Evolutionary conservation across 345 rosid genomes (phyloP).

Genomic region (Boechera divaricarpa): DNA sequence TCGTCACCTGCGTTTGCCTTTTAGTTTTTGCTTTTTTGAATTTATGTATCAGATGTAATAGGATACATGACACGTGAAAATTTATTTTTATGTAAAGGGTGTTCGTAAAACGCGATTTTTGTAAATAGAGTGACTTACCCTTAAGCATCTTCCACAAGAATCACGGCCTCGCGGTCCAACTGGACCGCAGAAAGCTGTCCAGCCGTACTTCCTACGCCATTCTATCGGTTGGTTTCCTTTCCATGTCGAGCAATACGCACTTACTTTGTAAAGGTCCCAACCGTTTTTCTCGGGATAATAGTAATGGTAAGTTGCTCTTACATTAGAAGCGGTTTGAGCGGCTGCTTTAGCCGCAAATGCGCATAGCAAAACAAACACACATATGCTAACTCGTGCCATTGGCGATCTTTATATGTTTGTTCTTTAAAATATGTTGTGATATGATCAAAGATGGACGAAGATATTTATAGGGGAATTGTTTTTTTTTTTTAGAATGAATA

Average conservation of each 20-base stretch:
- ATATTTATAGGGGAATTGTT: not conserved
- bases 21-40: not conserved
- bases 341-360: conserved; percentile 37
- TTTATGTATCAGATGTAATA: not conserved
- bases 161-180: conserved; percentile 57
- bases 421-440: not conserved
- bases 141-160: conserved; percentile 58
- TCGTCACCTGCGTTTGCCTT: conserved; percentile 49
- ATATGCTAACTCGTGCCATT: conserved; percentile 21
- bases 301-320: conserved; percentile 57
- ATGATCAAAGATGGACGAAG: not conserved
- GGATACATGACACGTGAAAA: not conserved
- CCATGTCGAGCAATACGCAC: conserved; percentile 62
- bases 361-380: conserved; percentile 32
- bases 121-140: conserved; percentile 34
- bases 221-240: conserved; percentile 54
- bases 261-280: conserved; percentile 55
- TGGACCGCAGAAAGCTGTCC: conserved; percentile 69
- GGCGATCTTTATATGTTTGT: conserved; percentile 1
- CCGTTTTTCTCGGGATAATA: conserved; percentile 53
- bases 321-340: conserved; percentile 54
- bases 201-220: conserved; percentile 58
- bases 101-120: not conserved
- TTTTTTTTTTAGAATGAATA: not conserved
- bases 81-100: not conserved